Base-by-base conservation (phyloP, 2,329 filamentous ascomycete genomes). In the Fusarium sp. region DNA sequence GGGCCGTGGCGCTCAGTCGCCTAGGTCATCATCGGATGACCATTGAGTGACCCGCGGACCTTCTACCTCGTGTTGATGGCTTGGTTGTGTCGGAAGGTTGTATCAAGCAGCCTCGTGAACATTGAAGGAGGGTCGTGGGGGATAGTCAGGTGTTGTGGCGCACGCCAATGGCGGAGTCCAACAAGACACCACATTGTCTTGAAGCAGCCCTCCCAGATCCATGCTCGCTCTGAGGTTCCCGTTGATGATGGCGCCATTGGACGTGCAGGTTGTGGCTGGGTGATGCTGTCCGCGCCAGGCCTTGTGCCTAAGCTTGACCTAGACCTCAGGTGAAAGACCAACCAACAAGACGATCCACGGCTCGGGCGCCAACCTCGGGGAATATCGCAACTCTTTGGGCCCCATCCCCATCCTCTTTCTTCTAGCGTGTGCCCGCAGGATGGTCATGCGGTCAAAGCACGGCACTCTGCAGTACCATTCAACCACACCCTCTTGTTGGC, bases 91-190 rank as follows among this genome's bases (percentile, higher is more conserved):
- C 71, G 55, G 66, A 57, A 64, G 73, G 74, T 64, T 66, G 74
- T 69, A 80, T 78, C 77, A 75, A 75, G 62, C 66, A 80, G 78
- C 79, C 79, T 81, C 79, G 79, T 81, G 79, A 79, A 76, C 72
- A 70, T 45, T 14, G 55, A 60, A 75, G 77, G 78, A 78, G 79
- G 78, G 75, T 76, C 76, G 74, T 67, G 71, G 68, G 76, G 75
- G 70, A 66, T 70, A 73, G 82, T 84, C 83, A 84, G 79, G 81
- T 84, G 83, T 62, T 79, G 77, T 78, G 78, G 74, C 79, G 76
- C 75, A 79, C 69, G 64, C 83, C 83, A 84, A 84, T 84, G 71
- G 79, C 32, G n/a, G 55, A 39, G 22, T 24, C 22, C 41, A 42
- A 51, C 68, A 38, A 66, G 61, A 62, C 78, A 79, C 78, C 78